Conservation (phyloP, 2,329 filamentous ascomycete species). For the Fusarium napiforme region DNA sequence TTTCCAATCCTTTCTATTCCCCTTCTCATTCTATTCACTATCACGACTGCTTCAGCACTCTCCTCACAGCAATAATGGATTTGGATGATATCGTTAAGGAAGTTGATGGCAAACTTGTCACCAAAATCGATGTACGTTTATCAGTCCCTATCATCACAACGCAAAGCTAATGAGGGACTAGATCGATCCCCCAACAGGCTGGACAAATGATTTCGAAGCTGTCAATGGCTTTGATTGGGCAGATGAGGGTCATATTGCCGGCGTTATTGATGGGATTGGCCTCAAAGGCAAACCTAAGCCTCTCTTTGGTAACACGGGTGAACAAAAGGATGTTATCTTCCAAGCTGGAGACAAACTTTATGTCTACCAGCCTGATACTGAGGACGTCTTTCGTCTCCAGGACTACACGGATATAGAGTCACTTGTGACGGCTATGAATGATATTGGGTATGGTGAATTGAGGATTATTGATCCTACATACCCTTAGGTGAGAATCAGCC, state of each 20-base stretch:
- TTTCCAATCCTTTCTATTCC: background rate
- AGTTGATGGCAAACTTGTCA: background rate
- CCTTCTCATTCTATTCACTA: background rate
- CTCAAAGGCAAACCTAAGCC: background rate
- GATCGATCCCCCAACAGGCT: background rate
- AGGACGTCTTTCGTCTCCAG: background rate
- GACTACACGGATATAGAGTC: background rate
- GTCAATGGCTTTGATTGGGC: background rate
- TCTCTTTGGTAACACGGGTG: background rate
- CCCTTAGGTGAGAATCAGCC: background rate
- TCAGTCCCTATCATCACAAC: rapidly evolving
- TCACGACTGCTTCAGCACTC: too few relatives aligned
- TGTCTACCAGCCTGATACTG: background rate
- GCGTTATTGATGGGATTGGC: background rate
- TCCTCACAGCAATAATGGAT: background rate
- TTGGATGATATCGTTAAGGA: background rate
- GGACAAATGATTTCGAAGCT: background rate
- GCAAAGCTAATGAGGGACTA: rapidly evolving
- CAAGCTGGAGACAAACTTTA: background rate
- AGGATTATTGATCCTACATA: background rate
- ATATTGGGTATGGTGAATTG: background rate
- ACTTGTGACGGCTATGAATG: background rate
- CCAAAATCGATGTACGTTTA: background rate
- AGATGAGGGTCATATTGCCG: background rate
- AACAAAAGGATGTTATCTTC: background rate